A percentile compares a stretch with the other conserved stretches of the same genome.
These are phyloP conservation scores for Spathaspora hagerdaliae DNA, from an alignment of 805 yeast genomes.

Conservation along the genomic window DNA sequence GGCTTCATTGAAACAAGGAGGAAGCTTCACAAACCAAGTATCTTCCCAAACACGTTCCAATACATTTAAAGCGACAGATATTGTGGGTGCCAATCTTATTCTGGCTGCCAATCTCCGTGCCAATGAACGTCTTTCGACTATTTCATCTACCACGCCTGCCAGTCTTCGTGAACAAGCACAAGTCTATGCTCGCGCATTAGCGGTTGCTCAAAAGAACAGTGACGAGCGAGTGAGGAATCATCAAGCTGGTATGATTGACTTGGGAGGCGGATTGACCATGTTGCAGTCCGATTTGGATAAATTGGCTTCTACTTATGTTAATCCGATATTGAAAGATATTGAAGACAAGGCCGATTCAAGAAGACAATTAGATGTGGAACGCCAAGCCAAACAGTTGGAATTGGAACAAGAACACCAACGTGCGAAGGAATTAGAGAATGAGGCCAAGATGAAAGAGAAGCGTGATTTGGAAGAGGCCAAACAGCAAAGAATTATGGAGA, in stretches of 20 bases:
- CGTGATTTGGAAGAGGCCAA: conserved; percentile 34
- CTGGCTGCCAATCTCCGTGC: conserved; percentile 50
- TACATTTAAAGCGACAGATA: conserved; percentile 37
- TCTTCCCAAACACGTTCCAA: conserved; percentile 25
- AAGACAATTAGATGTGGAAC: conserved; percentile 44
- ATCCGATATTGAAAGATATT: conserved; percentile 78
- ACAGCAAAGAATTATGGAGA: conserved; percentile 25
- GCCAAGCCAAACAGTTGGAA: conserved; percentile 31
- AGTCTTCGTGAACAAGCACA: conserved; percentile 45
- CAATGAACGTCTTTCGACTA: conserved; percentile 30
- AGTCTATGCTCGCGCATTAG: conserved; percentile 68
- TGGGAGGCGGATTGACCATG: conserved; percentile 88
- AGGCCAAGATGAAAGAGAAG: conserved; percentile 29
- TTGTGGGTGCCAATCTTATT: conserved; percentile 44
- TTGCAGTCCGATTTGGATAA: conserved; percentile 70
- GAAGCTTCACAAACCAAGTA: conserved; percentile 20
- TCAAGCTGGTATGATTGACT: conserved; percentile 55
- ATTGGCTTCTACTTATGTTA: conserved; percentile 75
- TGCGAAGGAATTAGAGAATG: conserved; percentile 24
- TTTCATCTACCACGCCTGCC: conserved; percentile 23
- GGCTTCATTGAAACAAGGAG: conserved; percentile 45
- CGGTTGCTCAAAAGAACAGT: conserved; percentile 67
- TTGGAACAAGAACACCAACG: conserved; percentile 27
- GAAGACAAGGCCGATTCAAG: conserved; percentile 65
- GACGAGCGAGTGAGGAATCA: conserved; percentile 49